Conservation (phyloP, 2,329 filamentous ascomycete species). For the Torrubiellomyces zombiae region DNA sequence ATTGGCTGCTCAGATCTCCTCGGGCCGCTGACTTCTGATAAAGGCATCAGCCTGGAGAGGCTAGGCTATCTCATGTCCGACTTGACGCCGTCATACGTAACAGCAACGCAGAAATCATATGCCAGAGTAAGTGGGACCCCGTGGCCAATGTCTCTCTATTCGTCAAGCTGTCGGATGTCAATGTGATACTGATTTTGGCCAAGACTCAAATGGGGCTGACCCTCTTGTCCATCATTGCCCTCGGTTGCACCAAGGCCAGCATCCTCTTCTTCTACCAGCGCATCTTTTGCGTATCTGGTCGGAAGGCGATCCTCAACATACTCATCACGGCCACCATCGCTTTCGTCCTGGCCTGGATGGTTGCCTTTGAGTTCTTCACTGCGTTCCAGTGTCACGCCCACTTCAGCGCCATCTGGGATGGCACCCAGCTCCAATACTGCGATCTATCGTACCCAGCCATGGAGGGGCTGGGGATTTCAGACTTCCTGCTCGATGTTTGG, state of each 20-base stretch:
- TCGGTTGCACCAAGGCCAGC: constrained; percentile 7
- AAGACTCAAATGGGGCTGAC: constrained; percentile 5
- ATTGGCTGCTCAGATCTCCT: no score
- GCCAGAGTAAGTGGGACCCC: constrained; percentile 1
- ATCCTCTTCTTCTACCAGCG: constrained; percentile 9
- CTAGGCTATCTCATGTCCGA: constrained; percentile 1
- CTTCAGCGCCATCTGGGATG: constrained; percentile 9
- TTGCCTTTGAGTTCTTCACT: constrained; percentile 7
- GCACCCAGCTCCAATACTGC: constrained; percentile 8
- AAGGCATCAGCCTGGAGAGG: background rate
- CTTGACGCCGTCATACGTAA: background rate
- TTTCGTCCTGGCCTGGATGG: constrained; percentile 6
- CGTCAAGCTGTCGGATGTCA: no score
- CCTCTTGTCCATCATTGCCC: constrained; percentile 3
- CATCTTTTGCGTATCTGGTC: constrained; percentile 5
- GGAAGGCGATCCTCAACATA: constrained; percentile 4
- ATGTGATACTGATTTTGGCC: no score
- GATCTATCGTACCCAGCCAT: constrained; percentile 7
- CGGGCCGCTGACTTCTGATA: no score
- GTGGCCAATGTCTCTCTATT: no score
- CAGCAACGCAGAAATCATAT: constrained; percentile 1
- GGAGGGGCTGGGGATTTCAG: constrained; percentile 6
- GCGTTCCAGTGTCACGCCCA: constrained; percentile 9
- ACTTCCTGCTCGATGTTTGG: constrained; percentile 8
- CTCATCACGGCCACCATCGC: constrained; percentile 4